phyloP scores from a whole-genome alignment of 352 stramenopile species.

The Phytophthora foliorum region DNA sequence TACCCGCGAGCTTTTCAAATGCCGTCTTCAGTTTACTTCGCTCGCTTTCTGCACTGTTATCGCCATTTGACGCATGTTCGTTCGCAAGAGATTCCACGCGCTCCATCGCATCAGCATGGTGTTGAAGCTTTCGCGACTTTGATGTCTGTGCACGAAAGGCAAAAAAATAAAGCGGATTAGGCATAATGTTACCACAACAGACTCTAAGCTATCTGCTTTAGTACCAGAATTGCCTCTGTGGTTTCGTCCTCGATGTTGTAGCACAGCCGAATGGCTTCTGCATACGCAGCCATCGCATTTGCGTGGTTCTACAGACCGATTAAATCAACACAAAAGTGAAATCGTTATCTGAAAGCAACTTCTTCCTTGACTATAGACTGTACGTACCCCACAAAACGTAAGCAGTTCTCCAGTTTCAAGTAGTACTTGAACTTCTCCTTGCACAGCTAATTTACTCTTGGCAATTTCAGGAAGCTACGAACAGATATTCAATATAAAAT shows the following conservation, averaged over 20 bases:
- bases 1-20: conserved; percentile 40
- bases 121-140: conserved; percentile 51
- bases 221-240: conserved; percentile 54
- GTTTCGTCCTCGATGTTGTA: conserved; percentile 56
- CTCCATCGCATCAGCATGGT: conserved; percentile 38
- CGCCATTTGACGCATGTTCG: conserved; percentile 23
- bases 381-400: conserved; percentile 36
- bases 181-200: neutral
- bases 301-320: conserved; percentile 31
- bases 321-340: neutral
- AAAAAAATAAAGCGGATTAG: neutral
- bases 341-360: neutral
- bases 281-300: conserved; percentile 43
- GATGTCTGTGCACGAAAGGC: conserved; percentile 34
- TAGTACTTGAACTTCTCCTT: conserved; percentile 59
- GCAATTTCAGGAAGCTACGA: conserved; percentile 40
- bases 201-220: neutral
- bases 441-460: conserved; percentile 36
- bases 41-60: conserved; percentile 34
- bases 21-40: conserved; percentile 35
- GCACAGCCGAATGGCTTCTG: conserved; percentile 58
- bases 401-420: conserved; percentile 58
- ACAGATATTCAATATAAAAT: neutral
- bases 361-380: neutral
- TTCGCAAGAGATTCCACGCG: conserved; percentile 35